Evolutionary conservation across 768 basidiomycete genomes (phyloP).

Genomic region (Amanita rubescens): DNA sequence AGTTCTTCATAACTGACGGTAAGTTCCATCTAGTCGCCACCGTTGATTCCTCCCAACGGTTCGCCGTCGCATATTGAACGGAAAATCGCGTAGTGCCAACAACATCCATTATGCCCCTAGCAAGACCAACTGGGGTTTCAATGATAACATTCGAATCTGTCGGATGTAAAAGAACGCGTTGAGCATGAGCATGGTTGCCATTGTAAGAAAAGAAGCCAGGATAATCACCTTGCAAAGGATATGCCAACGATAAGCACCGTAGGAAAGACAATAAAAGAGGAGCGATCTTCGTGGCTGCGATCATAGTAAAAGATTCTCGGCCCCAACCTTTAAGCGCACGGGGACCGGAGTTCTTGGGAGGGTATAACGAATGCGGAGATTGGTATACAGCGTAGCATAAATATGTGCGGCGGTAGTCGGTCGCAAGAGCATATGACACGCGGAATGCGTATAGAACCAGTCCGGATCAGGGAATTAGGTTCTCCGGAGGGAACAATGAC

Average conservation of each 20-base stretch:
- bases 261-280: constrained; percentile 16
- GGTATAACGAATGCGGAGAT: too few relatives aligned
- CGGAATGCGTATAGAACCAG: too few relatives aligned
- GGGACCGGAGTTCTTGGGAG: too few relatives aligned
- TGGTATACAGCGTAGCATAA: too few relatives aligned
- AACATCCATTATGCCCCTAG: constrained; percentile 42
- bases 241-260: constrained; percentile 23
- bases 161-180: constrained; percentile 33
- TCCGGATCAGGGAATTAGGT: too few relatives aligned
- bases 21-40: constrained; percentile 50
- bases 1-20: constrained; percentile 40
- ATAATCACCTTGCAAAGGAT: constrained; percentile 24
- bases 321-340: too few relatives aligned
- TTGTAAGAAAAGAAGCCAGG: constrained; percentile 27
- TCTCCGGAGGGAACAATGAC: too few relatives aligned
- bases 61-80: constrained; percentile 60
- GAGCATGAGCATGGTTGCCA: constrained; percentile 43
- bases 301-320: neutral
- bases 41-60: constrained; percentile 53
- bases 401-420: too few relatives aligned
- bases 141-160: constrained; percentile 17
- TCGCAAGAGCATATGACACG: too few relatives aligned
- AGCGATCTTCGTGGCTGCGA: neutral
- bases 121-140: constrained; percentile 47
- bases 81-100: constrained; percentile 48